Base-by-base conservation (phyloP, 441 rosid species). In the Populus hybrid region DNA sequence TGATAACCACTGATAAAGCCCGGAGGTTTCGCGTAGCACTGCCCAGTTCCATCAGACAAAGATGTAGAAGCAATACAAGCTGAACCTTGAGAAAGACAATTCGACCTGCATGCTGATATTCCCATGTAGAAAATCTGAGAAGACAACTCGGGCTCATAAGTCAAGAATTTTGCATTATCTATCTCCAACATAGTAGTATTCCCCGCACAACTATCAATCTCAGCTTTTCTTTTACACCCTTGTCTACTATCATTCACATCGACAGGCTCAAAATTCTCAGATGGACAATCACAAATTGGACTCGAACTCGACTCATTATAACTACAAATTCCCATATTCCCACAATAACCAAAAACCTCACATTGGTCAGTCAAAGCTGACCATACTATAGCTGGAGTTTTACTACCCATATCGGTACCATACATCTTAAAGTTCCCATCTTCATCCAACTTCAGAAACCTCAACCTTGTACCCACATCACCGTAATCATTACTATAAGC, bases 401-500 rank as follows among this genome's bases (percentile, higher is more conserved):
- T 80, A 78, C 76, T 82, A 70, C 79, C 80, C 61, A 67, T 81
- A 42, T 76, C 70, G 67, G 87, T 81, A 69, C 93, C 88, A 64
- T 81, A 91, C 40, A 93, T 91, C 82, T 79, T 89, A 85, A 93
- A 82, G 75, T 91, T 93, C 77, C 98, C 98, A 88, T 93, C 97
- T 63, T 23, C 24, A 28, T 85, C 94, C 53, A 91, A 75, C 81
- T 75, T 90, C 80, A 93, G 63, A 70, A 89, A 89, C 86, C 98
- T 88, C 80, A 90, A 84, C 46, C 86, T 76, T 67, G 82, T 80
- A 77, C 75, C 77, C 67, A 86, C 88, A 80, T 91, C 92, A 0
- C 87, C 98, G 63, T 87, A 93, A 79, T 93, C 98, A n/a, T 75
- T 87, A 70, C 95, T 89, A 78, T 88, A 93, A 76, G 87, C 84